phyloP scores from a whole-genome alignment of 129 eudicot species.

The Flaveria robusta region DNA sequence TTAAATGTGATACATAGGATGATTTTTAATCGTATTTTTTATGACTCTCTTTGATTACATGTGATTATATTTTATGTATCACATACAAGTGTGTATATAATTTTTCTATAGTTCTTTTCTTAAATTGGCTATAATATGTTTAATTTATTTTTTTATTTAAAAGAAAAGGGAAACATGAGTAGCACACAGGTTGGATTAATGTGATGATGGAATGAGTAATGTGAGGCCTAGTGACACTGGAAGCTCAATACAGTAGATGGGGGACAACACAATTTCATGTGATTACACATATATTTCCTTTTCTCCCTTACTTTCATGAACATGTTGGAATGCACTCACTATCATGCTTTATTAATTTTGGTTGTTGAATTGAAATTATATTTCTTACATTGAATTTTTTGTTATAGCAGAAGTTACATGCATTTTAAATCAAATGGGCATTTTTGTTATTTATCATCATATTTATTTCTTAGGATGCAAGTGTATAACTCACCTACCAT shows the following conservation, averaged over 20 bases:
- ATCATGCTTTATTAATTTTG: slow-evolving; percentile 29
- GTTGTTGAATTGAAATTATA: slow-evolving; percentile 8
- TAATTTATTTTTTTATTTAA: too few relatives aligned
- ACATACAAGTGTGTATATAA: too few relatives aligned
- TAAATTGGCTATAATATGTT: too few relatives aligned
- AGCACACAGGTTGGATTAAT: slow-evolving; percentile 20
- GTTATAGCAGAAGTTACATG: background rate
- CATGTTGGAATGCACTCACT: slow-evolving; percentile 37
- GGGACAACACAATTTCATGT: slow-evolving; percentile 38
- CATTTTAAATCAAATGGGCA: background rate
- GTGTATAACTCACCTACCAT: background rate
- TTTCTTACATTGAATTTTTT: background rate
- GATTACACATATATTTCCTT: slow-evolving; percentile 32
- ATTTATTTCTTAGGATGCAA: background rate
- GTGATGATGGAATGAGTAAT: slow-evolving; percentile 3
- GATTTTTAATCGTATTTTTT: too few relatives aligned
- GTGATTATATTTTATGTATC: too few relatives aligned
- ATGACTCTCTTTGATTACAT: too few relatives aligned
- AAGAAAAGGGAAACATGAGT: background rate
- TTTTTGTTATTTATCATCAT: background rate
- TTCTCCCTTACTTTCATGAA: slow-evolving; percentile 36
- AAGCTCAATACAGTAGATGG: slow-evolving; percentile 36
- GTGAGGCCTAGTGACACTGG: slow-evolving; percentile 28
- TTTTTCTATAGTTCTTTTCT: too few relatives aligned
- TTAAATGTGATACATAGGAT: too few relatives aligned